Evolutionary conservation across 306 rosid genomes (phyloP).

Genomic region (Hylodesmum podocarpum): DNA sequence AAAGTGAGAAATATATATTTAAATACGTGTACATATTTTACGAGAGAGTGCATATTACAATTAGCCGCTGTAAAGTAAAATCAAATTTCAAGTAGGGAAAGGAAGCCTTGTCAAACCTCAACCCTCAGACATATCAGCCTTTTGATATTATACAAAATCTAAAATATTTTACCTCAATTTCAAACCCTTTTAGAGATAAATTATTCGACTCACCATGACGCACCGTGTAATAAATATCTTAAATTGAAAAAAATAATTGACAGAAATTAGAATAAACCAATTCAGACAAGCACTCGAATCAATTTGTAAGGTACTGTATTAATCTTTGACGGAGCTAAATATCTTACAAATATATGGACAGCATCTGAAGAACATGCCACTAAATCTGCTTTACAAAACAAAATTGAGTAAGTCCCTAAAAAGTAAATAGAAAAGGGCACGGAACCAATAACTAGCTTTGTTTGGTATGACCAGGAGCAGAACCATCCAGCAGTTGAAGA

Average conservation of each 20-base stretch:
- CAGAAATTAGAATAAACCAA: not conserved
- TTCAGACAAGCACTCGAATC: not conserved
- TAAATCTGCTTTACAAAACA: slow-evolving; percentile 22
- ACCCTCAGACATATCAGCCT: too few relatives aligned
- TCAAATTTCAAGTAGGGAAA: too few relatives aligned
- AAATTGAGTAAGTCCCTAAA: slow-evolving; percentile 38
- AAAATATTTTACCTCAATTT: too few relatives aligned
- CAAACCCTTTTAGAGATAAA: too few relatives aligned
- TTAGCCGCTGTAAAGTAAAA: too few relatives aligned
- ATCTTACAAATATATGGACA: slow-evolving; percentile 34
- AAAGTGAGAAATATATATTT: too few relatives aligned
- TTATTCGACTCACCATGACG: not conserved
- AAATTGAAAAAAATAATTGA: not conserved
- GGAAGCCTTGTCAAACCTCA: too few relatives aligned
- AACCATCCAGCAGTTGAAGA: slow-evolving; percentile 24
- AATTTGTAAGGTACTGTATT: slow-evolving; percentile 28
- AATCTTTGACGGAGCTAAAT: slow-evolving; percentile 24
- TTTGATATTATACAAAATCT: too few relatives aligned
- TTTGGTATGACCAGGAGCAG: slow-evolving; percentile 5
- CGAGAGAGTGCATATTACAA: too few relatives aligned
- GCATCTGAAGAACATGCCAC: slow-evolving; percentile 24
- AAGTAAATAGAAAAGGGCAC: not conserved
- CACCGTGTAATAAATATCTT: not conserved
- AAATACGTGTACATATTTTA: too few relatives aligned
- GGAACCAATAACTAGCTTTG: slow-evolving; percentile 10